Base-by-base conservation (phyloP, 306 rosid species). In the Herpetospermum pedunculosum region DNA sequence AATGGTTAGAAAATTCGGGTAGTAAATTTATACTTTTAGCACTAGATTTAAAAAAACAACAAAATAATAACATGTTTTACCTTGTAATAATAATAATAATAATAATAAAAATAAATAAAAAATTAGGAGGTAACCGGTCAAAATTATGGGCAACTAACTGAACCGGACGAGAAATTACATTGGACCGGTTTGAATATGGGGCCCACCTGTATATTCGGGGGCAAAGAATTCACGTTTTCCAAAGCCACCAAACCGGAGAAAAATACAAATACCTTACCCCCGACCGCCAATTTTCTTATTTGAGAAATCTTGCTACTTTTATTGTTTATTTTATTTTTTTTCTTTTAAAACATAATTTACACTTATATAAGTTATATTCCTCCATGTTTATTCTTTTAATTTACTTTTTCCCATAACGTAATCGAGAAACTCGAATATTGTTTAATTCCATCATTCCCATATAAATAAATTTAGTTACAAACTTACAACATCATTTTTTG, bases 181-280 rank as follows among this genome's bases (percentile, higher is more conserved):
- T 5, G 76, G 7, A 11, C 70, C 70, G 48, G 14, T 30, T 60
- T 6, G 10, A 2, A 38, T 1, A 3, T 34, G 69, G 48, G 55
- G 19, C 53, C 67, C 34, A 58, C 55, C 75, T 8, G 71, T 19
- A 57, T 75, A 38, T 74, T 74, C 37, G 34, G 55, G 3, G 57
- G 63, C 65, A 55, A 73, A 71, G 85, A 68, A 71, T 77, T 83
- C 92, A 77, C 91, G 82, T 77, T 74, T 87, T 75, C 44, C 77
- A 0, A 74, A 6, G 70, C 37, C 81, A 84, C 50, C 82, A 73
- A 54, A 68, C 73, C 21, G 43, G 65, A 55, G 16, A 46, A 50
- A 38, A 44, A 75, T 75, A 81, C 74, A 87, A 87, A 88, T 87
- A 85, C 95, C 83, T 92, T 87, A 62, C 91, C 86, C 86, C 87